These are phyloP conservation scores for Backusella mclennaniae DNA, from an alignment of 192 early-diverging fungal species.

Conservation along the genomic window DNA sequence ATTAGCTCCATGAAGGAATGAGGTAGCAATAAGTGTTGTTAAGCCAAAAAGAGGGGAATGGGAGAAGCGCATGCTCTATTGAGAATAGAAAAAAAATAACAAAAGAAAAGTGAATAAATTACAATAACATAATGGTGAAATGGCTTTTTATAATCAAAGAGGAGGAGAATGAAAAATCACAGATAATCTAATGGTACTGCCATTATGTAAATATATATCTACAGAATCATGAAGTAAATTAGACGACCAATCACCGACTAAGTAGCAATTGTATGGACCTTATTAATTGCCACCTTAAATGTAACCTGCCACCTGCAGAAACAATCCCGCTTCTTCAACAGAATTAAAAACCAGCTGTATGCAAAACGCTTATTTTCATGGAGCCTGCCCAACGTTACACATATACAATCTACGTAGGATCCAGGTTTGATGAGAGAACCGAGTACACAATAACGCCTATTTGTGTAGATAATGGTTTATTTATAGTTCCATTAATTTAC, in stretches of 20 bases:
- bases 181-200: neutral
- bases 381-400: neutral
- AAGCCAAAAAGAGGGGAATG: conserved; percentile 13
- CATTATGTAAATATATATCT: neutral
- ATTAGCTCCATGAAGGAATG: neutral
- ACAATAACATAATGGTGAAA: neutral
- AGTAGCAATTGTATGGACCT: neutral
- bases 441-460: neutral
- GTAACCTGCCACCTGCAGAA: neutral
- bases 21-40: neutral
- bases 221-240: neutral
- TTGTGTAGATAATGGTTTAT: neutral
- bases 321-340: neutral
- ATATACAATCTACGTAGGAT: neutral
- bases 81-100: neutral
- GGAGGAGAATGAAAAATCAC: neutral
- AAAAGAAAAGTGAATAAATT: neutral
- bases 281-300: neutral
- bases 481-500: neutral
- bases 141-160: conserved; percentile 1
- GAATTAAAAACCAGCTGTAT: neutral
- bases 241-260: neutral
- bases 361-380: neutral
- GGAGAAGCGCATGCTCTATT: neutral
- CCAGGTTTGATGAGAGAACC: neutral